Evolutionary conservation across 2,329 filamentous ascomycete species (phyloP).

Genomic region (Verticillium nubilum): DNA sequence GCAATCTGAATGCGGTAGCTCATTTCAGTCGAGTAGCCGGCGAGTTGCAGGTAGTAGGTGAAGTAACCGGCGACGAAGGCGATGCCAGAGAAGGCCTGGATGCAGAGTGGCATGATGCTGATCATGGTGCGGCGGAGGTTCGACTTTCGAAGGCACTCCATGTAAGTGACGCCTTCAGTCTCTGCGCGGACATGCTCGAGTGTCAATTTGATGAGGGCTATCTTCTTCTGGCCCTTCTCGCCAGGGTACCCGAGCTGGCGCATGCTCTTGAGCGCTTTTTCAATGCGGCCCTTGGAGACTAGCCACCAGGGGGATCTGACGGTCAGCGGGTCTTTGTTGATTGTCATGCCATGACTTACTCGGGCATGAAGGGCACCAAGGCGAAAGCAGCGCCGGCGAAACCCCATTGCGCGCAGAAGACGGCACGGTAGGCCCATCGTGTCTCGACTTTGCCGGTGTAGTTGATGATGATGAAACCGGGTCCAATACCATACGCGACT

Average conservation of each 20-base stretch:
- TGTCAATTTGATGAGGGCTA: constrained; percentile 22
- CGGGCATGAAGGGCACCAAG: constrained; percentile 31
- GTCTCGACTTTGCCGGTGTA: constrained; percentile 17
- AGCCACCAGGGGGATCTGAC: constrained; percentile 31
- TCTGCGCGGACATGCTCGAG: constrained; percentile 25
- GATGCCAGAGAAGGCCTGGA: constrained; percentile 22
- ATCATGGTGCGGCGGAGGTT: constrained; percentile 34
- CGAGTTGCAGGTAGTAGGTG: constrained; percentile 36
- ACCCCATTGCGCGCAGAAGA: constrained; percentile 27
- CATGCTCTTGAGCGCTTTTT: constrained; percentile 27
- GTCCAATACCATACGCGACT: constrained; percentile 23
- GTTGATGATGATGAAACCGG: constrained; percentile 25
- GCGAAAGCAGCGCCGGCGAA: constrained; percentile 22
- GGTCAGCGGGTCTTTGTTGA: neutral
- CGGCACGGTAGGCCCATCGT: constrained; percentile 26
- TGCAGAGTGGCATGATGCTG: constrained; percentile 17
- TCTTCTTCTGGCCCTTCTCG: constrained; percentile 20
- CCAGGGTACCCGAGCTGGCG: constrained; percentile 21
- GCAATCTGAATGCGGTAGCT: constrained; percentile 32
- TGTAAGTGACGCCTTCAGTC: constrained; percentile 28
- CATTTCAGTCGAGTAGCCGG: constrained; percentile 28
- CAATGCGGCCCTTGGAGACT: constrained; percentile 22
- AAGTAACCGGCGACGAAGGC: constrained; percentile 27
- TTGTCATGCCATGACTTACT: constrained; percentile 17
- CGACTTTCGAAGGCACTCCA: constrained; percentile 31